phyloP scores from a whole-genome alignment of 495 filamentous ascomycete genomes.

The Lindgomyces ingoldianus region DNA sequence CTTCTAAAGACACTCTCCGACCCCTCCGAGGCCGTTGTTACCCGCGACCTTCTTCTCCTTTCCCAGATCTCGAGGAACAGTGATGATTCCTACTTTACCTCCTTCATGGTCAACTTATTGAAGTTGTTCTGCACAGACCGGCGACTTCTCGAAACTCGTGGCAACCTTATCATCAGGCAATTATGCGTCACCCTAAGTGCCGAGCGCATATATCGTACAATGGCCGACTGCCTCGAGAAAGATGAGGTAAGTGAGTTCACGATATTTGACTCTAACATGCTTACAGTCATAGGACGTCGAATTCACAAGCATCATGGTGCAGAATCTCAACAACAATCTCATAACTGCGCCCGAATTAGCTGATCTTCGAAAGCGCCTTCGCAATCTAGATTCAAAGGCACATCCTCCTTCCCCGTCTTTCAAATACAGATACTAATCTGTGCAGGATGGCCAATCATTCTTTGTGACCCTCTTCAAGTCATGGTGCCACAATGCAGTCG shows the following conservation, averaged over 20 bases:
- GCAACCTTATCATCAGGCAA: slow-evolving; percentile 95
- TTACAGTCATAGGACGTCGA: slow-evolving; percentile 69
- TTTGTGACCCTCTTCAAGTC: slow-evolving; percentile 92
- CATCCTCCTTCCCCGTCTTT: neutral
- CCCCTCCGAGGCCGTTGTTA: slow-evolving; percentile 92
- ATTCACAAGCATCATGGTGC: slow-evolving; percentile 99
- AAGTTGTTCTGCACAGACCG: slow-evolving; percentile 95
- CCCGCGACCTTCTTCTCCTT: slow-evolving; percentile 87
- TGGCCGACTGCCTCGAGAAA: slow-evolving; percentile 96
- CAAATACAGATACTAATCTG: slow-evolving; percentile 32
- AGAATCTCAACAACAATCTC: slow-evolving; percentile 98
- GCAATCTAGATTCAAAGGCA: slow-evolving; percentile 86
- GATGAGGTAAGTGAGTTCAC: slow-evolving; percentile 64
- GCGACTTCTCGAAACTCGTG: slow-evolving; percentile 83
- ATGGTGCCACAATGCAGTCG: slow-evolving; percentile 99
- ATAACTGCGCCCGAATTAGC: slow-evolving; percentile 95
- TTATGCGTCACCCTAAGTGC: slow-evolving; percentile 89
- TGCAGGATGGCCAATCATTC: slow-evolving; percentile 86
- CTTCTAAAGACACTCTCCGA: slow-evolving; percentile 96
- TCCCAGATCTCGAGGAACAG: slow-evolving; percentile 96
- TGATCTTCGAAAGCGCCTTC: slow-evolving; percentile 83
- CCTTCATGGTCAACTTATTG: slow-evolving; percentile 95
- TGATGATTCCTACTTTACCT: slow-evolving; percentile 94
- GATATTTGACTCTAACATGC: neutral
- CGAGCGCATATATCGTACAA: slow-evolving; percentile 91